Evolutionary conservation across 768 basidiomycete species (phyloP), one percentile per base, ranked within the genome.

Genomic region (Phylloporus scabripes): DNA sequence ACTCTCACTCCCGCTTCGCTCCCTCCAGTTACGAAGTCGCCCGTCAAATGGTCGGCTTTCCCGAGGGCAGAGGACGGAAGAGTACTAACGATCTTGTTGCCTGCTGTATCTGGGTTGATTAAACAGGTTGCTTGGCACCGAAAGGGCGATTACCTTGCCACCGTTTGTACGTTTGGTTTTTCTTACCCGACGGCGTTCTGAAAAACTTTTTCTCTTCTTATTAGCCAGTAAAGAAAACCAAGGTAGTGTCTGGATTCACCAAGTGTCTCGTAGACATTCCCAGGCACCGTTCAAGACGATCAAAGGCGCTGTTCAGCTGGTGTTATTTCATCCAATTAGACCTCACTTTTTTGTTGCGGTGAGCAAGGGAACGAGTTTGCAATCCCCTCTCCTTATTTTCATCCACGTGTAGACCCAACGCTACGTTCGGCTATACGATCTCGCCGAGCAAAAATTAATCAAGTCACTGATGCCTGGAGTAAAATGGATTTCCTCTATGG

Each of bases 341-440:
- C 92, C 96, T 5, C 83, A 94, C 69, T 96, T 99, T 77, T 97
- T 98, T 60, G 95, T 98, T 43, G 96, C 96, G 37, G 92, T 94
- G 67, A 68, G 89, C 74, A 42, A 37, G 17, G 21, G n/a, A 31
- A 18, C 46, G 52, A 54, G 26, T 38, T 41, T 39, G 43, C 32
- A 54, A 53, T 7, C 48, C 42, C 20, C 46, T 24, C 53, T 54
- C 36, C 60, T 47, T n/a, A n/a, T 33, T 33, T 42, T 15, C 10
- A 32, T 29, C 43, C 53, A 17, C 52, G 34, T n/a, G n/a, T 62
- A 95, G 92, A 99, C 96, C 7, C 93, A 97, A 66, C 90, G 93
- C 66, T 94, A 96, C 67, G 87, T 99, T 57, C 81, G 94, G 52
- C 67, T 98, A 56, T 99, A 99, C 72, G 93, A 98, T 66, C 77